phyloP scores from a whole-genome alignment of 2,329 filamentous ascomycete genomes.

The Stachybotrys chlorohalonatus region DNA sequence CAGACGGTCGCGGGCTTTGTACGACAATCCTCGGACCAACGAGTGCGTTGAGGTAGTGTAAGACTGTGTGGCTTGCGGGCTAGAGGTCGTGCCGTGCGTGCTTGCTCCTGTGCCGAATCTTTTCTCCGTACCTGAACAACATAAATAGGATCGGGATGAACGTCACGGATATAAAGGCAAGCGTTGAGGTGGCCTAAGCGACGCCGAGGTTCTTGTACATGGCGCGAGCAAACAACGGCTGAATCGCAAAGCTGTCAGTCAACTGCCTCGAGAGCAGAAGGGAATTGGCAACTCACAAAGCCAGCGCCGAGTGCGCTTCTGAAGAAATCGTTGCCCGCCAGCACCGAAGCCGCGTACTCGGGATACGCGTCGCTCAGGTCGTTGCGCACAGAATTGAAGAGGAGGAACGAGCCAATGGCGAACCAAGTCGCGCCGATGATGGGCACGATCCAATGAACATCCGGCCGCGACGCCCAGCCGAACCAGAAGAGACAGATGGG shows the following conservation, averaged over 20 bases:
- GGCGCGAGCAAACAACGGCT: background rate
- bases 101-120: background rate
- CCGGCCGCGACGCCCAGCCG: constrained; percentile 35
- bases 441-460: constrained; percentile 47
- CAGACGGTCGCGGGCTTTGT: background rate
- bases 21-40: too few relatives aligned
- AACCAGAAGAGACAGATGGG: constrained; percentile 40
- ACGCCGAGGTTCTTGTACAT: background rate
- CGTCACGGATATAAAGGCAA: background rate
- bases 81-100: background rate
- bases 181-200: background rate
- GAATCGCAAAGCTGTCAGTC: background rate
- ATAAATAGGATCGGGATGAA: background rate
- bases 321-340: constrained; percentile 1
- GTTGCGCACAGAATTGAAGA: background rate
- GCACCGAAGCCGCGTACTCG: background rate
- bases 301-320: background rate
- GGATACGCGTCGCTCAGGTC: background rate
- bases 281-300: background rate
- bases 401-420: background rate
- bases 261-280: background rate
- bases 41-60: too few relatives aligned
- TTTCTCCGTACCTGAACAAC: background rate
- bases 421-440: constrained; percentile 36
- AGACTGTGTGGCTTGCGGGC: too few relatives aligned